Base-by-base conservation (phyloP, 2,329 filamentous ascomycete species). In the Cercospora sesami region DNA sequence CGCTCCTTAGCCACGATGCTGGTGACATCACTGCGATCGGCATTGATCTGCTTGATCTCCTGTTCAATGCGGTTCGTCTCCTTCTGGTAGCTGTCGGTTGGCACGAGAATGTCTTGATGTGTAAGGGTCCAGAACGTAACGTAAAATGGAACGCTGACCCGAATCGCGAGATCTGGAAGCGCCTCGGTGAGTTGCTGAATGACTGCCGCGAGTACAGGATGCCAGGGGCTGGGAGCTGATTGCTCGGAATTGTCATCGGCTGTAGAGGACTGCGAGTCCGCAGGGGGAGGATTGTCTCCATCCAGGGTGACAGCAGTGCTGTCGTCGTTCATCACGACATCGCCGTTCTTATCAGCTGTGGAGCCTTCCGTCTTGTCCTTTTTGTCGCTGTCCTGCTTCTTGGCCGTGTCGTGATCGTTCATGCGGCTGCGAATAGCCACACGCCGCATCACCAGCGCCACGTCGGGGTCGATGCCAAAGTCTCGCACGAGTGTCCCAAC, bases 91-190 rank as follows among this genome's bases (percentile, higher is more conserved):
- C 90, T 91, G 36, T 88, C 86, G 69, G 88, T 88, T 1, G 92
- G 91, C 71, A 94, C 89, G 66, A 88, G 87, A 66, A 97, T 83
- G 77, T 99, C 94, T 57, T 91, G 89, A 3, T 96, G 86, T 30
- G 93, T 90, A 12, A 97, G 84, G 61, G 94, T 90, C 95, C 95
- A 99, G 80, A 99, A 99, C 0, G 91, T 91, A 53, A 91, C 88
- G 75, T 93, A 97, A 78, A 97, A 94, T 31, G 91, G 89, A 0
- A 93, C 85, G 53, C 89, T 93, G 62, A 97, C 86, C 60, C 87
- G 87, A 10, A 87, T 83, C 84, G 90, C 93, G 5, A 89, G 86
- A 7, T 87, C 85, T 1, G 86, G 80, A 10, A 92, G 78, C 0
- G 86, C 82, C 5, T 83, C 81, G 68, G 87, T 86, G 18, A 97